Base-by-base conservation (phyloP, 2,329 filamentous ascomycete species). In the Didymella segeticola region DNA sequence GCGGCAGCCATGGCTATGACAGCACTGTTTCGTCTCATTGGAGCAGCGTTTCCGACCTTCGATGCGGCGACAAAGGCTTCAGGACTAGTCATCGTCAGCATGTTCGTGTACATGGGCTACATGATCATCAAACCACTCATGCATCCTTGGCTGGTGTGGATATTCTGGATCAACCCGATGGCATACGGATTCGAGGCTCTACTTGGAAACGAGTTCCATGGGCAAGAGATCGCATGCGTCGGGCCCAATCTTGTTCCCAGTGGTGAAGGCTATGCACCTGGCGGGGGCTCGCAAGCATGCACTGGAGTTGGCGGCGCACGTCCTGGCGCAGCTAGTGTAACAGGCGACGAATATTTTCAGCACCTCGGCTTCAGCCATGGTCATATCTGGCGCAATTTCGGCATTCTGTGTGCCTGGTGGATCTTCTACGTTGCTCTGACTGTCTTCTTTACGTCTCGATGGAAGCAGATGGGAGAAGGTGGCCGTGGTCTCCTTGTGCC, bases 11-110 rank as follows among this genome's bases (percentile, higher is more conserved):
- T 57, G 23, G 47, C 34, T 11, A 93, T 93, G 89, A 91, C 88
- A 22, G 90, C 90, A 82, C 81, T 92, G 48, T 95, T 93, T 81
- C 83, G 90, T 30, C 86, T 85, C 10, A 88, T 95, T 56, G 90
- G 83, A 15, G 86, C 89, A 1, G 75, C 79, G 84, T 14, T 91
- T 88, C 11, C 82, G 84, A 52, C 87, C 86, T 3, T 74, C 80
- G 37, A 79, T 75, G n/a, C 79, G 79, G 67, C 82, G 75, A 49
- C 82, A n/a, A 74, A 84, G 70, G 78, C 79, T 1, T 80, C 81
- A 0, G 77, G 80, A 2, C 75, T 79, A 11, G 70, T 82, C 17
- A 66, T 83, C 45, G 81, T 80, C 25, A 79, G 88, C 27, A 79
- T 89, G 68, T 46, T 60, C 39, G 85, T 79, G 36, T 81, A 79